Base-by-base conservation (phyloP, 2,329 filamentous ascomycete genomes). In the Colletotrichum trifolii region DNA sequence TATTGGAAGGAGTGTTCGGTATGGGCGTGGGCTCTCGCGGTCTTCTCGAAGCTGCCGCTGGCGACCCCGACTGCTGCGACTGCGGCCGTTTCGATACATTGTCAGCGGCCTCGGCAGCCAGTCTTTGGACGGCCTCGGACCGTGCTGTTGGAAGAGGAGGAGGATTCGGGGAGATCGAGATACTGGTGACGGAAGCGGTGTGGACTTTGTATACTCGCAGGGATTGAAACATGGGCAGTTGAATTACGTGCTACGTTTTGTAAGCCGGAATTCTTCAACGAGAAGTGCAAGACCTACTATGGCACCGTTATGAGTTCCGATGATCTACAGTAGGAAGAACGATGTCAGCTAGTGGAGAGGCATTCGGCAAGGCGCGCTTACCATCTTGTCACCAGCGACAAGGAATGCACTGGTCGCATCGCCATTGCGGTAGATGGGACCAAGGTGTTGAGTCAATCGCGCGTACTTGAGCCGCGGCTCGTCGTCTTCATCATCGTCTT, bases 311-410 rank as follows among this genome's bases (percentile, higher is more conserved):
- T 99, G 95, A 38, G 96, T 97, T 69, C 95, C 96, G 71, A 97
- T 84, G 68, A 97, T 91, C 92, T 95, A 78, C 53, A 15, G 25
- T 34, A 11, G 69, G 33, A 8, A 71, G 78, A 81, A 81, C 17
- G 78, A 61, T 64, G 66, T 71, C 69, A 76, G 69, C 55, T 57
- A 25, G 4, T 47, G 36, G 53, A 35, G 59, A 42, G 34, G 38
- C 66, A 39, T 40, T 8, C 15, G 8, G 25, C 12, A 8, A 6
- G 17, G 54, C 49, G 54, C 15, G 2, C 60, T 82, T 84, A 95
- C 93, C 95, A 98, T 97, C 82, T 98, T 98, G 82, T 99, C 95
- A 56, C 95, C 95, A 45, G 92, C 92, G 54, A 97, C 93, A 54
- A 96, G 81, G 75, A 97, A 97, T 8, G 92, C 84, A 77, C 94